Evolutionary conservation across 2,329 filamentous ascomycete species (phyloP).

Genomic region (Orbilia brochopaga): DNA sequence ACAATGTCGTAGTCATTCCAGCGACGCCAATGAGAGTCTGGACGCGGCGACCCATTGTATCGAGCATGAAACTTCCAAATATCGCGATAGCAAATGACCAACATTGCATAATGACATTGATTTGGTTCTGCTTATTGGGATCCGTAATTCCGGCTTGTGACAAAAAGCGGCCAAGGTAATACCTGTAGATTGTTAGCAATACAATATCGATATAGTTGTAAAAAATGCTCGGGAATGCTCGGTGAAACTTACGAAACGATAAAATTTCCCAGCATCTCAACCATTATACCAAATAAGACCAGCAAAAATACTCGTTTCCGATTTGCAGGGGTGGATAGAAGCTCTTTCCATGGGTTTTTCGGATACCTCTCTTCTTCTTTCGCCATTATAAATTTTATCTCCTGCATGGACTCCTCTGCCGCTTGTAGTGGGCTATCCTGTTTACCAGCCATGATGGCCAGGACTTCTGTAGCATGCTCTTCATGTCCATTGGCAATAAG

Average conservation of each 20-base stretch:
- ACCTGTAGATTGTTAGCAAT: slow-evolving; percentile 37
- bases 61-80: slow-evolving; percentile 57
- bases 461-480: slow-evolving; percentile 42
- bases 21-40: slow-evolving; percentile 55
- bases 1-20: slow-evolving; percentile 54
- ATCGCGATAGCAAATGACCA: slow-evolving; percentile 58
- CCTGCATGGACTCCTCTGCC: slow-evolving; percentile 44
- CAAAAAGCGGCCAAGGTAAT: slow-evolving; percentile 56
- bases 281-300: slow-evolving; percentile 52
- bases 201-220: no score
- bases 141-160: slow-evolving; percentile 56
- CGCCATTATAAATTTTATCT: slow-evolving; percentile 54
- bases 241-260: slow-evolving; percentile 56
- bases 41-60: slow-evolving; percentile 56
- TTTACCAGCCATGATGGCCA: slow-evolving; percentile 52
- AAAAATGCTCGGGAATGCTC: no score
- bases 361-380: slow-evolving; percentile 54
- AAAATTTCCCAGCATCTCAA: slow-evolving; percentile 56
- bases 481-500: slow-evolving; percentile 55
- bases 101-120: slow-evolving; percentile 58
- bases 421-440: slow-evolving; percentile 50
- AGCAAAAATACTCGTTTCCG: slow-evolving; percentile 54
- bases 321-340: slow-evolving; percentile 54
- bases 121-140: slow-evolving; percentile 55
- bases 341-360: slow-evolving; percentile 55